Evolutionary conservation across 192 early-diverging fungal species (phyloP).

Genomic region (Spizellomyces sp.): DNA sequence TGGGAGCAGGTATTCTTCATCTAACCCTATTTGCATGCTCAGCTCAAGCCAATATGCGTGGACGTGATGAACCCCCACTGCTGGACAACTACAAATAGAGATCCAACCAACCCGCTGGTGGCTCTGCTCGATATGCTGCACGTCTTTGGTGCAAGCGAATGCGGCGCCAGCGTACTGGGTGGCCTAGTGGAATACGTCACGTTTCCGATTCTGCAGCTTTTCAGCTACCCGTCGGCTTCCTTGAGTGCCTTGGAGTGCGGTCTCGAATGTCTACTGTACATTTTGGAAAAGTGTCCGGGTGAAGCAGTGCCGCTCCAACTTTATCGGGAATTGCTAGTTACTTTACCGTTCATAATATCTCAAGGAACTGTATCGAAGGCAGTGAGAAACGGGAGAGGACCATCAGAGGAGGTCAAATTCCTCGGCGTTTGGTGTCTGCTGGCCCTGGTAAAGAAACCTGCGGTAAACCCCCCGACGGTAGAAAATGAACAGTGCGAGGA

Average conservation of each 20-base stretch:
- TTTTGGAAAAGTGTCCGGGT: slow-evolving; percentile 8
- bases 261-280: neutral
- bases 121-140: neutral
- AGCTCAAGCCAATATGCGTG: slow-evolving; percentile 7
- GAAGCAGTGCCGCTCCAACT: slow-evolving; percentile 13
- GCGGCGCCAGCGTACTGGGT: slow-evolving; percentile 3
- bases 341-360: slow-evolving; percentile 19
- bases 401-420: slow-evolving; percentile 21
- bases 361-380: slow-evolving; percentile 1
- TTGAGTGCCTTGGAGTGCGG: slow-evolving; percentile 10
- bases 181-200: slow-evolving; percentile 21
- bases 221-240: slow-evolving; percentile 17
- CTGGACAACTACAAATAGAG: neutral
- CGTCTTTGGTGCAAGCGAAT: neutral
- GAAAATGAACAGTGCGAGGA: neutral
- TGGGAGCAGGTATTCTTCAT: too few relatives aligned
- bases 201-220: slow-evolving; percentile 15
- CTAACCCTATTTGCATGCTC: neutral
- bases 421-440: slow-evolving; percentile 13
- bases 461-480: neutral
- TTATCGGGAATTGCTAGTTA: slow-evolving; percentile 26
- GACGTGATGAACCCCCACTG: neutral
- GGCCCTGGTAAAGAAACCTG: slow-evolving; percentile 9
- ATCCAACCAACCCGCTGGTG: neutral
- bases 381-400: too few relatives aligned